Evolutionary conservation across 352 stramenopile species (phyloP), one percentile per base, ranked within the genome.

Genomic region (Phytopythium montanum): DNA sequence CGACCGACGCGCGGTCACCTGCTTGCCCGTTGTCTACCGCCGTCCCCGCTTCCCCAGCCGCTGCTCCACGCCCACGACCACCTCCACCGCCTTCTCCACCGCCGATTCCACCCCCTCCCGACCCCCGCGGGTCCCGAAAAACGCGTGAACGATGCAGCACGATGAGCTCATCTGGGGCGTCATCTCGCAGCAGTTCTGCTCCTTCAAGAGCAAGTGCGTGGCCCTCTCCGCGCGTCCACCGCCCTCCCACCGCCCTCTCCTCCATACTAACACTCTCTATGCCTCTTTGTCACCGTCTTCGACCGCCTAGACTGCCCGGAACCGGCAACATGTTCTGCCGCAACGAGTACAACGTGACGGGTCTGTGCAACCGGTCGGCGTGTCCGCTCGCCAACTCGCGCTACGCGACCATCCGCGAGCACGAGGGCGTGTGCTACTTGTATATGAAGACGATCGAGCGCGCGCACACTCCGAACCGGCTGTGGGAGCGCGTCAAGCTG

Each of bases 391-490:
- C 97, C 39, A 99, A 99, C 78, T 97, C 83, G 63, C 88, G 93
- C 33, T 99, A 99, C 83, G 97, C 97, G 28, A 99, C 97, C 12
- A 92, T 99, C 62, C 89, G 96, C 36, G 97, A 99, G 80, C 87
- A 99, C 62, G 88, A 99, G 42, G 97, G 97, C 46, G 80, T 97
- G 42, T 95, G 82, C 74, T 97, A 85, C 66, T 70, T 99, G 29
- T 99, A 98, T 75, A 98, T 99, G 78, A 99, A 99, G 82, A 99
- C 96, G 4, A 98, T 99, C 45, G 97, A 99, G 79, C 82, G 97
- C 61, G 97, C 97, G 25, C 97, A 99, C 77, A 97, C 94, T 62
- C 97, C 97, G 16, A 99, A 98, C 72, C 97, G 98, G 45, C 72
- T 99, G 18, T 99, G 97, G 97, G 97, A 99, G 77, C 98, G 98